Evolutionary conservation across 768 basidiomycete genomes (phyloP).

Genomic region (Filobasidium floriforme): DNA sequence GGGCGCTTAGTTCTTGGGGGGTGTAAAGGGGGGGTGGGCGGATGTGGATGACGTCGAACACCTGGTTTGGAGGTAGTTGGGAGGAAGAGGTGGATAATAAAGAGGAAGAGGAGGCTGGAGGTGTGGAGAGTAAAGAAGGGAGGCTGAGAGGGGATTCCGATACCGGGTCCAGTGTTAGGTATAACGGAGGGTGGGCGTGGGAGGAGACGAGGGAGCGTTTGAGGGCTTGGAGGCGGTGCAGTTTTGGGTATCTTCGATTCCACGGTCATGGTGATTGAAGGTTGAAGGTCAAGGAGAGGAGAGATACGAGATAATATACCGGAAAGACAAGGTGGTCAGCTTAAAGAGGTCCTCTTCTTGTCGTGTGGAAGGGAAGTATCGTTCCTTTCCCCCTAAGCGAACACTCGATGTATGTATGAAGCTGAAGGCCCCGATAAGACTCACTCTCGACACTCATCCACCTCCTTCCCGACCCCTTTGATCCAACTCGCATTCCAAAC

Average conservation of each 20-base stretch:
- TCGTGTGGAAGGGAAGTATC: no score
- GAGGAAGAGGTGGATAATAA: no score
- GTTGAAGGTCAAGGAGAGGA: no score
- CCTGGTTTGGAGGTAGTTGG: no score
- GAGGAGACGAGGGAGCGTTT: conserved; percentile 71
- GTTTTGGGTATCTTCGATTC: conserved; percentile 98
- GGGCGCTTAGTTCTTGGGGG: conserved; percentile 68
- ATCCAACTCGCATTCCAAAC: conserved; percentile 94
- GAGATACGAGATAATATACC: no score
- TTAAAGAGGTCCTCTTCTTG: no score
- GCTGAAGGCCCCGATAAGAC: no score
- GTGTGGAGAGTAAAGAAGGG: conserved; percentile 41
- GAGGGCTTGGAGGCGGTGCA: conserved; percentile 69
- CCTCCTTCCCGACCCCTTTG: conserved; percentile 77
- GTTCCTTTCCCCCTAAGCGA: no score
- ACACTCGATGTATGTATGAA: no score
- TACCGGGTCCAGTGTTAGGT: conserved; percentile 51
- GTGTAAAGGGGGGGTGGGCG: conserved; percentile 64
- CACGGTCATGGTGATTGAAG: no score
- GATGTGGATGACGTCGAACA: conserved; percentile 87
- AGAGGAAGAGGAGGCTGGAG: no score
- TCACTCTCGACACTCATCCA: conserved; percentile 87
- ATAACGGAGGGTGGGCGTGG: conserved; percentile 65
- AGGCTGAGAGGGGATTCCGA: conserved; percentile 46
- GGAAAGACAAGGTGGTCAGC: no score